Conservation (phyloP, 495 filamentous ascomycete genomes). For the Penicillium egyptiacum region DNA sequence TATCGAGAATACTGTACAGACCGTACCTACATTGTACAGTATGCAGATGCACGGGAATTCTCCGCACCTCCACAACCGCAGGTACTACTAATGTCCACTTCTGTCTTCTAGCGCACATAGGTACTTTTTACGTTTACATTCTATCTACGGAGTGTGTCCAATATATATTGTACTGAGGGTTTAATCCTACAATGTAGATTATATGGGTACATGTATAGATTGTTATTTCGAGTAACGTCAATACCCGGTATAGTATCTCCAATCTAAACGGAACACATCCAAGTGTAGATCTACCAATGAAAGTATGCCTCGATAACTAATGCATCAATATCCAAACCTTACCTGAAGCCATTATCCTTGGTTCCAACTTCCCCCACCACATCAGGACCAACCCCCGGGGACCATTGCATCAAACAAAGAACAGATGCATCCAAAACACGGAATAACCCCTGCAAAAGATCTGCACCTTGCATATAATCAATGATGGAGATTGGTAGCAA, state of each 20-base stretch:
- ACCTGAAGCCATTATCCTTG: not conserved
- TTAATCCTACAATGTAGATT: not conserved
- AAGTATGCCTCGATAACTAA: not conserved
- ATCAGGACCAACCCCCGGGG: too few relatives aligned
- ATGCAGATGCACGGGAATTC: constrained; percentile 20
- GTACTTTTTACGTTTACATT: not conserved
- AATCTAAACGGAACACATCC: not conserved
- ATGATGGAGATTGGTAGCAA: constrained; percentile 18
- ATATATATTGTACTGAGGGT: not conserved
- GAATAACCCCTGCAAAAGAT: constrained; percentile 28
- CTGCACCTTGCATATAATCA: constrained; percentile 23
- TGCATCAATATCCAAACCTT: constrained; percentile 11
- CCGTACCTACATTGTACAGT: constrained; percentile 8
- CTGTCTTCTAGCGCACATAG: not conserved
- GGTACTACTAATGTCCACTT: constrained; percentile 7
- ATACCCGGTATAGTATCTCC: not conserved
- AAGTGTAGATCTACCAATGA: constrained; percentile 8
- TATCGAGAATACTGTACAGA: not conserved
- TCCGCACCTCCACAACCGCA: constrained; percentile 26
- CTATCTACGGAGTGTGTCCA: not conserved
- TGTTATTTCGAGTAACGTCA: too few relatives aligned
- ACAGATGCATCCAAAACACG: constrained; percentile 15
- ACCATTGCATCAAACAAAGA: constrained; percentile 4
- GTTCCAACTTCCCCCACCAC: not conserved
- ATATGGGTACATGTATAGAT: not conserved